phyloP scores from a whole-genome alignment of 768 basidiomycete genomes.

The Obba rivulosa region DNA sequence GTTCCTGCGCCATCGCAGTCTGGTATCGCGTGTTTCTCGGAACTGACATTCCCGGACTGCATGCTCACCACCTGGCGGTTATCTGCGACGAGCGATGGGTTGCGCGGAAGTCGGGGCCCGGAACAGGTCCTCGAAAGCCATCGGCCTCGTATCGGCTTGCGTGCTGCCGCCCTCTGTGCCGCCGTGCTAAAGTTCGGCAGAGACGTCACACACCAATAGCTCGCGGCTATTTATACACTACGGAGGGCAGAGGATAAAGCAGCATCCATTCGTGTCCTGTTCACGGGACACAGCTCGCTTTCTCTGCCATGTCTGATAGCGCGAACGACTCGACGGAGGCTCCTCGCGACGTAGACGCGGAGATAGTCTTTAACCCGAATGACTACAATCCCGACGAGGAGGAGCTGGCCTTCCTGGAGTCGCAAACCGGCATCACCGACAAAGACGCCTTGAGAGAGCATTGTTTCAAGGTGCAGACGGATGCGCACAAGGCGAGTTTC shows the following conservation, averaged over 20 bases:
- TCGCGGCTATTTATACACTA: neutral
- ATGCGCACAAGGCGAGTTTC: constrained; percentile 19
- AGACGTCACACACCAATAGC: neutral
- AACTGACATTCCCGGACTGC: no score
- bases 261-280: neutral
- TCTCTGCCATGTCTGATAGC: neutral
- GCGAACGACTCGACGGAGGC: neutral
- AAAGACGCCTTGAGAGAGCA: constrained; percentile 22
- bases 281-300: neutral
- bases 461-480: constrained; percentile 18
- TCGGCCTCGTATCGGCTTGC: no score
- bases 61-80: neutral
- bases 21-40: no score
- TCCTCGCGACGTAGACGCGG: neutral
- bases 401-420: constrained; percentile 13
- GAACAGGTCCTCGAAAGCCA: no score
- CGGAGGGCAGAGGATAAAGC: neutral
- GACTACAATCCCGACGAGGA: constrained; percentile 10
- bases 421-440: constrained; percentile 23
- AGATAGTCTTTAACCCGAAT: neutral
- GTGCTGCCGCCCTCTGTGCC: no score
- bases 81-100: no score
- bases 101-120: no score
- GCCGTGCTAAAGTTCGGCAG: no score
- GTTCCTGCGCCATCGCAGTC: neutral